Evolutionary conservation across 768 basidiomycete species (phyloP).

Genomic region (Xanthoconium stramineum): DNA sequence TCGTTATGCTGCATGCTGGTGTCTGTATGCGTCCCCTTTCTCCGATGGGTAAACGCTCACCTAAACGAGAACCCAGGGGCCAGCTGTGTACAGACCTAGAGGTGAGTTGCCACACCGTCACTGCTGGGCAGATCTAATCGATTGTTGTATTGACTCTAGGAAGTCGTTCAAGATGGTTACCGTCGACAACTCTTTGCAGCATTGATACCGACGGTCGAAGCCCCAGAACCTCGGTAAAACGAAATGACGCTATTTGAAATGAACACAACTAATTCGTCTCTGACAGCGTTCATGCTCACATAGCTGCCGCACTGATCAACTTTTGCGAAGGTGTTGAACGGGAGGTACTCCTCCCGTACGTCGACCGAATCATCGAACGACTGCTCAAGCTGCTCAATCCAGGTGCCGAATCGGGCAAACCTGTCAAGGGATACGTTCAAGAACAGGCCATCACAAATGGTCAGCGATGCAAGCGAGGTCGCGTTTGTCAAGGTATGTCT

Average conservation of each 20-base stretch:
- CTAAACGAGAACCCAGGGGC: constrained; percentile 45
- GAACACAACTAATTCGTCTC: constrained; percentile 1
- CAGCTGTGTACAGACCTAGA: constrained; percentile 89
- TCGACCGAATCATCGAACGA: constrained; percentile 78
- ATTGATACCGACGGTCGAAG: constrained; percentile 70
- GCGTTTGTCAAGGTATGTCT: constrained; percentile 66
- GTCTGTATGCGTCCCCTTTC: constrained; percentile 51
- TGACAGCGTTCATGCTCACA: constrained; percentile 77
- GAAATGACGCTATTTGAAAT: neutral
- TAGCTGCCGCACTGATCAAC: constrained; percentile 85
- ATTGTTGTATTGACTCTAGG: constrained; percentile 36
- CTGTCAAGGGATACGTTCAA: constrained; percentile 63
- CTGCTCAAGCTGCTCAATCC: constrained; percentile 58
- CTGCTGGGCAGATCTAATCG: neutral
- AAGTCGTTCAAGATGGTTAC: constrained; percentile 68
- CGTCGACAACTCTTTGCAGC: constrained; percentile 67
- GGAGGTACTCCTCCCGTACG: constrained; percentile 68
- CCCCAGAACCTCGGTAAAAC: constrained; percentile 67
- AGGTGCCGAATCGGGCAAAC: constrained; percentile 38
- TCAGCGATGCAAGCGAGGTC: constrained; percentile 78
- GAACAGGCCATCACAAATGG: constrained; percentile 91
- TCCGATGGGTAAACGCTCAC: neutral
- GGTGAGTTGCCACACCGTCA: constrained; percentile 37
- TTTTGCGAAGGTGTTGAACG: constrained; percentile 85
- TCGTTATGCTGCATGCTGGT: constrained; percentile 79